Evolutionary conservation across 371 early-diverging fungal species (phyloP).

Genomic region (Lichtheimia hyalospora): DNA sequence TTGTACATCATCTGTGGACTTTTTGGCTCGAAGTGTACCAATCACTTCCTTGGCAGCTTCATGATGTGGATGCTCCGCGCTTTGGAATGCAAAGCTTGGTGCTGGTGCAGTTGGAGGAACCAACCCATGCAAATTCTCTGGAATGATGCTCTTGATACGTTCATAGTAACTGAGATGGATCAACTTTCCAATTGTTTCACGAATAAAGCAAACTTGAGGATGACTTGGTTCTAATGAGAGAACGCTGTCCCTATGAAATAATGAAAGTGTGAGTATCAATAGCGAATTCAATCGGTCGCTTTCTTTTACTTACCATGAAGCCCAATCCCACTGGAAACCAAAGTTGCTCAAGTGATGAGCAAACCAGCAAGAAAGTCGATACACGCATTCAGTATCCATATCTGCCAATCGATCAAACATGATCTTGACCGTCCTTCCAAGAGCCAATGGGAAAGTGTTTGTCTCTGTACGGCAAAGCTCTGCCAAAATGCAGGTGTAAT

Average conservation of each 20-base stretch:
- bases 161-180: constrained; percentile 87
- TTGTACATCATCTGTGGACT: constrained; percentile 63
- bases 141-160: constrained; percentile 76
- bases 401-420: constrained; percentile 65
- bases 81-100: constrained; percentile 69
- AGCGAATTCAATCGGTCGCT: background rate
- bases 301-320: constrained; percentile 65
- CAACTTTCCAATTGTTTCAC: constrained; percentile 81
- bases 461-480: constrained; percentile 80
- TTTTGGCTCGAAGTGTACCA: constrained; percentile 60
- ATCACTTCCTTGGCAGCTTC: constrained; percentile 60
- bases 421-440: constrained; percentile 59
- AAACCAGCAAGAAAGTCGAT: constrained; percentile 85
- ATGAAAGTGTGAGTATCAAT: background rate
- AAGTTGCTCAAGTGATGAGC: constrained; percentile 92
- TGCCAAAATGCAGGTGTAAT: constrained; percentile 79
- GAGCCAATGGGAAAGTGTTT: constrained; percentile 62
- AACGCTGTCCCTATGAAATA: constrained; percentile 37
- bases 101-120: constrained; percentile 70
- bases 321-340: constrained; percentile 91
- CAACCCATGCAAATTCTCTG: constrained; percentile 60
- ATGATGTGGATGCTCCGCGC: constrained; percentile 48
- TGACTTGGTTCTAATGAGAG: constrained; percentile 44
- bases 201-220: constrained; percentile 66
- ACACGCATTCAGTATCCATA: constrained; percentile 86